Evolutionary conservation across 140 eudicot species (phyloP).

Genomic region (Oenanthe javanica): DNA sequence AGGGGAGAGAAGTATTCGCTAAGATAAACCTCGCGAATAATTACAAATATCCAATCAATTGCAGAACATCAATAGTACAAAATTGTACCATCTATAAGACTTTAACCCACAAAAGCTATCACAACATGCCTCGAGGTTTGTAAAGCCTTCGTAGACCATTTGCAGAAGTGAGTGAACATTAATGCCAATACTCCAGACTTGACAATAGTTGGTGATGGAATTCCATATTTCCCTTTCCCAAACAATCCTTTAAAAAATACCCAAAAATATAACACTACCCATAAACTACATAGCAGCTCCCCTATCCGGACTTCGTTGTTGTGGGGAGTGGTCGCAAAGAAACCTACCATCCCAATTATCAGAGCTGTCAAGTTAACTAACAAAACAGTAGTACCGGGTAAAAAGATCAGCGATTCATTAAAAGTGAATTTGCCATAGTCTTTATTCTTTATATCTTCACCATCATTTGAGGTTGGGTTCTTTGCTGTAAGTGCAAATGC

Average conservation of each 20-base stretch:
- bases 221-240: conserved; percentile 50
- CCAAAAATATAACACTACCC: conserved; percentile 35
- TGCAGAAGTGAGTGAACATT: conserved; percentile 26
- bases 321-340: not conserved
- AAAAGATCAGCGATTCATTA: conserved; percentile 35
- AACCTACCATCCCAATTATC: conserved; percentile 9
- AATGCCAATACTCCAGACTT: conserved; percentile 39
- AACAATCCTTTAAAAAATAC: conserved; percentile 46
- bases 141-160: conserved; percentile 11
- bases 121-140: not conserved
- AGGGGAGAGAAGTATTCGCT: not conserved
- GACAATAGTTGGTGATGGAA: conserved; percentile 31
- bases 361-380: conserved; percentile 38
- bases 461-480: conserved; percentile 19
- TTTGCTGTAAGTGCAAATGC: conserved; percentile 53
- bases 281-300: conserved; percentile 39
- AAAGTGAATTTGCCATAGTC: conserved; percentile 29
- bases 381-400: conserved; percentile 33
- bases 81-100: not conserved
- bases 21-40: not conserved
- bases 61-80: not conserved
- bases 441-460: conserved; percentile 9
- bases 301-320: conserved; percentile 22
- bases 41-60: not conserved
- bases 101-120: not conserved